Conservation (phyloP, 176 grass and related monocot genomes). For the Oryza meridionalis region DNA sequence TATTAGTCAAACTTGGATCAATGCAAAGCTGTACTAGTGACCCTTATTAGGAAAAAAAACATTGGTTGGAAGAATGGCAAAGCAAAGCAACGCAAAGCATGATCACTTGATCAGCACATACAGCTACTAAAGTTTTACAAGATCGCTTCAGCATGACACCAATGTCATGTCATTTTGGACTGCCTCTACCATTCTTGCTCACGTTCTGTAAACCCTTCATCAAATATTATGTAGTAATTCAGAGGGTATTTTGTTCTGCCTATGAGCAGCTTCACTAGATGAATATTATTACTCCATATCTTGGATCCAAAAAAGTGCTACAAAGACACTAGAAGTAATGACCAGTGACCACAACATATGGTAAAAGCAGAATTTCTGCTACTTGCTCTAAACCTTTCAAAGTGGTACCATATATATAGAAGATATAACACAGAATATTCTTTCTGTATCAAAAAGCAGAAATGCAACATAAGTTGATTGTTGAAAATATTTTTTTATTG, state of each 20-base stretch:
- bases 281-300: neutral
- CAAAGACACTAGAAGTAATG: neutral
- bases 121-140: neutral
- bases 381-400: neutral
- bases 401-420: neutral
- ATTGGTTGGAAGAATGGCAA: neutral
- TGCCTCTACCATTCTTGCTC: slow-evolving; percentile 1
- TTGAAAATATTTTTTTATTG: neutral
- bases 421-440: neutral
- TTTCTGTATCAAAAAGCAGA: too few relatives aligned
- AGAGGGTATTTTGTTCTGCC: neutral
- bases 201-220: neutral
- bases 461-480: neutral
- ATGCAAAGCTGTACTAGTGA: neutral
- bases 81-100: slow-evolving; percentile 17
- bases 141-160: neutral
- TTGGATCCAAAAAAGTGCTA: neutral
- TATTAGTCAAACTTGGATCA: slow-evolving; percentile 9
- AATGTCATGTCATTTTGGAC: neutral
- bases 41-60: neutral
- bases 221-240: neutral
- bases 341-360: neutral
- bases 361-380: neutral
- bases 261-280: neutral
- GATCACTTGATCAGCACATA: neutral